phyloP scores from a whole-genome alignment of 2,329 filamentous ascomycete species.

The Talaromyces islandicus region DNA sequence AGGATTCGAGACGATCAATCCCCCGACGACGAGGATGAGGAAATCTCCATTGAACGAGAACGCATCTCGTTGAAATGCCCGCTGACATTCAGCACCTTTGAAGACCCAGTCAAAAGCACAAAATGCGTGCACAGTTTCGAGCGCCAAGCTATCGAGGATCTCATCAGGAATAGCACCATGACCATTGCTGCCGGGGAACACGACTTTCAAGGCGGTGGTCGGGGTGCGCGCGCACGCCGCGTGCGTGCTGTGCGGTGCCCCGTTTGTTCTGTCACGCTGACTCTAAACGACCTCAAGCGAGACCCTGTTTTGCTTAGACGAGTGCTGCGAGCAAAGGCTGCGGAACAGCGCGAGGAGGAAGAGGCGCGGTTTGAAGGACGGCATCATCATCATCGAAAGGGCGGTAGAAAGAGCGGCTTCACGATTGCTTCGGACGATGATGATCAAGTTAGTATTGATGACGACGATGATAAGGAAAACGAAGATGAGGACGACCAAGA shows the following conservation, averaged over 20 bases:
- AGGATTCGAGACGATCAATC: not conserved
- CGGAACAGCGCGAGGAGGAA: slow-evolving; percentile 19
- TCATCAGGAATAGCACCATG: slow-evolving; percentile 34
- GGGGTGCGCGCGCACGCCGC: slow-evolving; percentile 15
- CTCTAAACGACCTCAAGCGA: slow-evolving; percentile 30
- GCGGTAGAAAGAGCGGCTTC: not conserved
- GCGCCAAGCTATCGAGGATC: slow-evolving; percentile 37
- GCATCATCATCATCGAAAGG: not conserved
- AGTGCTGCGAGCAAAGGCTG: slow-evolving; percentile 29
- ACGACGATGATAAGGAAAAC: not conserved
- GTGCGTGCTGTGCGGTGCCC: slow-evolving; percentile 33
- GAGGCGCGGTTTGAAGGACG: slow-evolving; percentile 11
- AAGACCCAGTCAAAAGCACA: slow-evolving; percentile 41
- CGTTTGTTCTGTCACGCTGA: slow-evolving; percentile 34
- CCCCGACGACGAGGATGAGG: slow-evolving; percentile 25
- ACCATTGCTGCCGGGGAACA: slow-evolving; percentile 15
- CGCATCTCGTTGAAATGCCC: slow-evolving; percentile 43
- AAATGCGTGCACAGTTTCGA: slow-evolving; percentile 49
- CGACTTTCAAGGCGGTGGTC: slow-evolving; percentile 12
- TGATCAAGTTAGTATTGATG: slow-evolving; percentile 1
- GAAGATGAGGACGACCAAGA: not conserved
- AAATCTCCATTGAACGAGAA: slow-evolving; percentile 42
- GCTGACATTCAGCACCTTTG: slow-evolving; percentile 41
- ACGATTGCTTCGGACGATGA: slow-evolving; percentile 8
- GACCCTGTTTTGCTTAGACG: slow-evolving; percentile 36